Conservation (phyloP, 2,329 filamentous ascomycete genomes). For the Arthrinium phaeospermum region DNA sequence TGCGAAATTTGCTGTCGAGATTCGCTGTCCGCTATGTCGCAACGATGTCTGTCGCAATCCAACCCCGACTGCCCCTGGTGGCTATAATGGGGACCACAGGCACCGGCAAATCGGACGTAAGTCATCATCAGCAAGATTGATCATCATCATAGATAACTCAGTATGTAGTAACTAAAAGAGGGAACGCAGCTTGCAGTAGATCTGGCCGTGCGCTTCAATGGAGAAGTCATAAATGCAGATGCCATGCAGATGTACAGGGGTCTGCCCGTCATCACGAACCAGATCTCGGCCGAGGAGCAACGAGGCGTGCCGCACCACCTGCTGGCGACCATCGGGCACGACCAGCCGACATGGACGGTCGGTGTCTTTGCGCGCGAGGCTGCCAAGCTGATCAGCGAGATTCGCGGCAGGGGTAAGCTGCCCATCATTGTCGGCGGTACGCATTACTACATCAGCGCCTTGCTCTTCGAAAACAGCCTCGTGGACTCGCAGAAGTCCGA, state of each 20-base stretch:
- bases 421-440: constrained; percentile 94
- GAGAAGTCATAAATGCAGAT: constrained; percentile 96
- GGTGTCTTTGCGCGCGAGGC: constrained; percentile 77
- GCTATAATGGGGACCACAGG: constrained; percentile 89
- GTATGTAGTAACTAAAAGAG: constrained; percentile 18
- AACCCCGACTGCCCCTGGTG: constrained; percentile 67
- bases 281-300: constrained; percentile 77
- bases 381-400: constrained; percentile 73
- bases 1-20: neutral
- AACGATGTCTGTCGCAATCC: constrained; percentile 45
- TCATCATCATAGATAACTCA: neutral
- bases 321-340: constrained; percentile 76
- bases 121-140: constrained; percentile 35
- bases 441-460: constrained; percentile 90
- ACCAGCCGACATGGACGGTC: constrained; percentile 84
- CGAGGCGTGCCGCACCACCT: constrained; percentile 87
- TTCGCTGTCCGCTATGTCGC: constrained; percentile 32
- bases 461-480: constrained; percentile 80
- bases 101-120: constrained; percentile 66
- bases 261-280: constrained; percentile 93
- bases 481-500: constrained; percentile 49
- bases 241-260: constrained; percentile 97
- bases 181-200: constrained; percentile 79
- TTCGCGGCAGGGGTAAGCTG: constrained; percentile 76
- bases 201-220: constrained; percentile 80